phyloP scores from a whole-genome alignment of 306 rosid species.

The Pyrus communis region DNA sequence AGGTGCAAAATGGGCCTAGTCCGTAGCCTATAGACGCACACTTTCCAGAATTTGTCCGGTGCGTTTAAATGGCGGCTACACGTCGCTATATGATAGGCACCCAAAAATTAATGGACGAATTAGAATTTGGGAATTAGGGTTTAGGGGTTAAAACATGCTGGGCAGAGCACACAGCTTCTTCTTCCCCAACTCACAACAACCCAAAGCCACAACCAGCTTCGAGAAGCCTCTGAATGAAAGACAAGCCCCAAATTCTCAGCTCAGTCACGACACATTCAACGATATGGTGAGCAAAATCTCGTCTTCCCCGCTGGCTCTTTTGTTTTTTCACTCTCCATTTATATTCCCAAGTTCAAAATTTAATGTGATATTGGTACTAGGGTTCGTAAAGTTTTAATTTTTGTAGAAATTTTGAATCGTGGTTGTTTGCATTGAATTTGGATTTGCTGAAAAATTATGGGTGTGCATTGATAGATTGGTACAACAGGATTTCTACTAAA shows the following conservation, averaged over 20 bases:
- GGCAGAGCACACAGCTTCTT: neutral
- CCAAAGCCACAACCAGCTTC: slow-evolving; percentile 1
- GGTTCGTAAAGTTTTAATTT: neutral
- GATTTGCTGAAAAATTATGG: neutral
- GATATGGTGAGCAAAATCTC: slow-evolving; percentile 35
- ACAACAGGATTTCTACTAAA: neutral
- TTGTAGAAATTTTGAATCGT: neutral
- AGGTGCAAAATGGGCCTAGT: neutral
- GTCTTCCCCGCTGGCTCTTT: neutral
- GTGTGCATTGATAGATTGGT: neutral
- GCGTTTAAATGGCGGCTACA: neutral
- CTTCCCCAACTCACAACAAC: neutral
- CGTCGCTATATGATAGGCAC: neutral
- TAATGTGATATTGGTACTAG: neutral
- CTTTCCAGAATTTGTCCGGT: neutral
- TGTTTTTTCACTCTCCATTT: neutral
- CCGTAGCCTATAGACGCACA: neutral
- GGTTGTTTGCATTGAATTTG: neutral
- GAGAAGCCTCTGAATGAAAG: slow-evolving; percentile 22
- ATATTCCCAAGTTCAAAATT: neutral
- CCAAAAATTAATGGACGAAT: neutral
- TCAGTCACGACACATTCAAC: neutral
- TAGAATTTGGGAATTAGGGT: neutral
- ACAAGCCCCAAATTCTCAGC: neutral
- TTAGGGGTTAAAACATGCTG: neutral